Conservation (phyloP, 306 rosid genomes). For the Trifolium fragiferum region DNA sequence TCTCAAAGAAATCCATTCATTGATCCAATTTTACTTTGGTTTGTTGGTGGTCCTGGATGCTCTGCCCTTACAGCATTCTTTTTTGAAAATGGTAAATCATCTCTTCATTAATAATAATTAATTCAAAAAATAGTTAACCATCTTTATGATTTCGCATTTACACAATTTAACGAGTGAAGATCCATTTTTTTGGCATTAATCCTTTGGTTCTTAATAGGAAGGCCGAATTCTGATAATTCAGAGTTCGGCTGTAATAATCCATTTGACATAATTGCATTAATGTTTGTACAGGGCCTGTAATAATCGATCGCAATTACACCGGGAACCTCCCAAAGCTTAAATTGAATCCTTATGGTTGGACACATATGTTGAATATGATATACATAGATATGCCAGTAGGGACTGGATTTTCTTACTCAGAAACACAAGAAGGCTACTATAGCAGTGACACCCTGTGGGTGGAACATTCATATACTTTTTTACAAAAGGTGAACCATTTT, state of each 20-base stretch:
- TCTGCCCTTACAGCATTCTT: conserved; percentile 40
- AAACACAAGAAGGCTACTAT: conserved; percentile 38
- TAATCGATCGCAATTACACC: conserved; percentile 24
- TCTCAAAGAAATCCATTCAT: conserved; percentile 38
- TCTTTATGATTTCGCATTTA: too few relatives aligned
- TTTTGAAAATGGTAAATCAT: conserved; percentile 45
- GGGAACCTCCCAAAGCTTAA: conserved; percentile 49
- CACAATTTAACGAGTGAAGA: too few relatives aligned
- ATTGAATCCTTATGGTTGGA: conserved; percentile 54
- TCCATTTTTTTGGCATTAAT: too few relatives aligned
- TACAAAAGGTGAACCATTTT: conserved; percentile 46
- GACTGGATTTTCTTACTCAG: conserved; percentile 44
- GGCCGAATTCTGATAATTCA: too few relatives aligned
- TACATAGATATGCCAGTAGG: conserved; percentile 46
- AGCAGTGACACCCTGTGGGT: conserved; percentile 40
- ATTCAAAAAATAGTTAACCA: too few relatives aligned
- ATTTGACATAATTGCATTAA: background rate
- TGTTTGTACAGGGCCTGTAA: conserved; percentile 50
- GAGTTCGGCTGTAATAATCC: too few relatives aligned
- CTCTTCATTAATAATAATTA: background rate
- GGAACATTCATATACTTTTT: conserved; percentile 45
- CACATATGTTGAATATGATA: conserved; percentile 48
- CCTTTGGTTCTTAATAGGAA: too few relatives aligned
- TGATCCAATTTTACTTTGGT: conserved; percentile 47
- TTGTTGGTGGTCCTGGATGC: conserved; percentile 50